phyloP scores from a whole-genome alignment of 257 asterid genomes.

The Jacaranda mimosifolia region DNA sequence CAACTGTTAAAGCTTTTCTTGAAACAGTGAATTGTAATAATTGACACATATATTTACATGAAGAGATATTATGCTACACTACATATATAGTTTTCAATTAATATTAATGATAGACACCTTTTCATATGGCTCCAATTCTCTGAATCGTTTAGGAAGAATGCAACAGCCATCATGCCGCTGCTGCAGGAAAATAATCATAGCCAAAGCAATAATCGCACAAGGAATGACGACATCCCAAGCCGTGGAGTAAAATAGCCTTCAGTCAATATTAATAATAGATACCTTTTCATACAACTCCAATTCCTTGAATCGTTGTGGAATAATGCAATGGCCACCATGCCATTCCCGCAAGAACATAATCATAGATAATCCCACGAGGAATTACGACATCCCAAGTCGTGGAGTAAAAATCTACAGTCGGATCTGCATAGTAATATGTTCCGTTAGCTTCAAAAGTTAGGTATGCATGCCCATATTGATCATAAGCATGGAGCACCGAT shows the following conservation, averaged over 20 bases:
- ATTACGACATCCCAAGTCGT: slow-evolving; percentile 76
- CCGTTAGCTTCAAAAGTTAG: slow-evolving; percentile 36
- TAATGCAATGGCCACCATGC: slow-evolving; percentile 66
- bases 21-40: no score
- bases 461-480: slow-evolving; percentile 64
- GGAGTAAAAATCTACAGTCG: slow-evolving; percentile 65
- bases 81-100: slow-evolving; percentile 33
- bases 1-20: no score
- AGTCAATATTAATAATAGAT: slow-evolving; percentile 42
- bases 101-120: slow-evolving; percentile 52
- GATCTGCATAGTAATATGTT: slow-evolving; percentile 69
- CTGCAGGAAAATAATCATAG: slow-evolving; percentile 63
- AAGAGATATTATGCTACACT: not conserved
- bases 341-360: slow-evolving; percentile 68
- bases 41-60: not conserved
- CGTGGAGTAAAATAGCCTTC: no score
- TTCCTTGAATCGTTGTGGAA: slow-evolving; percentile 58
- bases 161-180: slow-evolving; percentile 73
- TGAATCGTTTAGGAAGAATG: slow-evolving; percentile 57
- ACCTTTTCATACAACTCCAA: slow-evolving; percentile 64
- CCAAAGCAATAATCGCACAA: slow-evolving; percentile 54
- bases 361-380: slow-evolving; percentile 56
- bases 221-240: slow-evolving; percentile 78
- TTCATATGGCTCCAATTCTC: slow-evolving; percentile 57
- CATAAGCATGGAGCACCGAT: slow-evolving; percentile 70